Evolutionary conservation across 2,329 filamentous ascomycete genomes (phyloP).

Genomic region (Pleoardoris graminearum): DNA sequence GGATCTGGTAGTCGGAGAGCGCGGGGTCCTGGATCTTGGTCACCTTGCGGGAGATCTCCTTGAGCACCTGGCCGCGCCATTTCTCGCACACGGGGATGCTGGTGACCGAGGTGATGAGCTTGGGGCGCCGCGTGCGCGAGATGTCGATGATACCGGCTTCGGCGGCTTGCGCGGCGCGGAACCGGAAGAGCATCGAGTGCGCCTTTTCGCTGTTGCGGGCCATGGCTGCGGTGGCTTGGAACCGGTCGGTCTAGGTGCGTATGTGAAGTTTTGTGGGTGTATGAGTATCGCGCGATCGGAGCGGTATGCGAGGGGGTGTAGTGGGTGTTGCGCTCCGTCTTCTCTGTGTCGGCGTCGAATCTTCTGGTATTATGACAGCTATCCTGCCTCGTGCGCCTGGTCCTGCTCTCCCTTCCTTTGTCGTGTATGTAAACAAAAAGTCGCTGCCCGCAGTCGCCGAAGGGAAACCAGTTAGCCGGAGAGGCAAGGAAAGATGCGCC

Average conservation of each 20-base stretch:
- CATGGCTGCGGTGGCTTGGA: constrained; percentile 48
- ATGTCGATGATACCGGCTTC: constrained; percentile 96
- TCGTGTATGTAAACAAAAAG: constrained; percentile 17
- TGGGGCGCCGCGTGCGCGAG: constrained; percentile 84
- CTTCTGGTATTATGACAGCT: neutral
- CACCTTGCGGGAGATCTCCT: constrained; percentile 96
- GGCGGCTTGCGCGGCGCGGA: constrained; percentile 94
- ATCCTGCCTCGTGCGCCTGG: neutral
- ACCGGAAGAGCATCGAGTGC: constrained; percentile 99
- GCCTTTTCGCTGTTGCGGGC: constrained; percentile 98
- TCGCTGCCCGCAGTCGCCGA: constrained; percentile 36
- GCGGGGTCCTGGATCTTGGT: constrained; percentile 90
- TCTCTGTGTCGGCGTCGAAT: constrained; percentile 5
- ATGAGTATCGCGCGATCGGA: neutral
- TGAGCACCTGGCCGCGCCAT: constrained; percentile 96
- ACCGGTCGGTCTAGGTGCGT: neutral
- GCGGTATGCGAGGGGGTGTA: neutral
- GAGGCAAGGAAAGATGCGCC: constrained; percentile 14
- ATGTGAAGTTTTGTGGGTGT: neutral
- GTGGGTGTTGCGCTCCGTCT: neutral
- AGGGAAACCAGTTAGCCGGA: constrained; percentile 11
- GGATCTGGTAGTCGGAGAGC: constrained; percentile 94
- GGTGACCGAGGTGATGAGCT: constrained; percentile 84
- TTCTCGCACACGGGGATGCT: constrained; percentile 89
- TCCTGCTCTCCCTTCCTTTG: neutral